Conservation (phyloP, 1,139 yeast species). For the Diutina pseudorugosa region DNA sequence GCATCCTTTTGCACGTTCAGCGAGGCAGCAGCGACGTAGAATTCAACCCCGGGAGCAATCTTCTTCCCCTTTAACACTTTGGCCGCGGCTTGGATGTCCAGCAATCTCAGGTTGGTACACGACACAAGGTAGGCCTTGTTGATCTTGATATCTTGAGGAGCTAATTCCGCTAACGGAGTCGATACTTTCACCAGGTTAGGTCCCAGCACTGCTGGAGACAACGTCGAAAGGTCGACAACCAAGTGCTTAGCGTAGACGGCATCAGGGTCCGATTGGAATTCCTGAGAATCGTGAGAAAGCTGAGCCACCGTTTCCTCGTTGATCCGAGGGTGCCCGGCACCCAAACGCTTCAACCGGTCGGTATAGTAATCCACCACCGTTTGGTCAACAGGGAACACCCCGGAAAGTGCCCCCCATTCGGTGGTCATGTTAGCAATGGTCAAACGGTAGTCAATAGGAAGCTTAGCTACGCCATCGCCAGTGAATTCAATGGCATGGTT, state of each 20-base stretch:
- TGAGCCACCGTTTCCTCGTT: conserved; percentile 44
- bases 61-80: conserved; percentile 68
- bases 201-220: conserved; percentile 89
- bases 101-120: conserved; percentile 88
- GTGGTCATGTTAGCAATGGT: conserved; percentile 99
- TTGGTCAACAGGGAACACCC: conserved; percentile 87
- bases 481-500: conserved; percentile 96
- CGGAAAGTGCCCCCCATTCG: conserved; percentile 98
- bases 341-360: conserved; percentile 49
- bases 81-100: conserved; percentile 94
- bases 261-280: conserved; percentile 40
- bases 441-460: conserved; percentile 81
- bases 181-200: conserved; percentile 95
- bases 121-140: conserved; percentile 96
- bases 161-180: conserved; percentile 61
- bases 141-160: conserved; percentile 61
- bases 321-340: conserved; percentile 80
- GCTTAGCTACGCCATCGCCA: conserved; percentile 67
- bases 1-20: conserved; percentile 89
- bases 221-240: conserved; percentile 65
- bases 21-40: conserved; percentile 96
- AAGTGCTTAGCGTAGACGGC: conserved; percentile 83
- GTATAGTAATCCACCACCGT: conserved; percentile 69
- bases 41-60: conserved; percentile 81
- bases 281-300: conserved; percentile 27